Evolutionary conservation across 371 early-diverging fungal species (phyloP), one percentile per base, ranked within the genome.

Genomic region (Mortierella sp.): DNA sequence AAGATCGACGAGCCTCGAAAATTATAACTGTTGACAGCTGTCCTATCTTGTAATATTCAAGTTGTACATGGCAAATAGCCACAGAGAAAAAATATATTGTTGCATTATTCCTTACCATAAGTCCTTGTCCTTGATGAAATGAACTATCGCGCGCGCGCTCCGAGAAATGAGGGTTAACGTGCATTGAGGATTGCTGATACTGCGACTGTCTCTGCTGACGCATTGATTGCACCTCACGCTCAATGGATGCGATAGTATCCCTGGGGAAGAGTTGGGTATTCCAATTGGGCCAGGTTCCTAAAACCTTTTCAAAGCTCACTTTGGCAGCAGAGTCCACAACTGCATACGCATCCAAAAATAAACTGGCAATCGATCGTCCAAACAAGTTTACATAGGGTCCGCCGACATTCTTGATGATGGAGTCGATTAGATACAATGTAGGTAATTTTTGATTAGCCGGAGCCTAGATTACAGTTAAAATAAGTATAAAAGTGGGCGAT

Each of bases 361-460:
- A 83, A 40, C 75, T 84, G 31, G 86, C 89, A 72, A 97, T 87
- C 61, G 93, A 90, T 32, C 89, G 85, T 31, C 88, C 86, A 84
- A 97, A 95, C 34, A 90, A 81, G 19, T 79, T 71, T 12, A 93
- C 76, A 84, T 96, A 97, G 26, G 85, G 85, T 23, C 88, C 91
- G 23, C 96, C 96, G 34, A 95, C 92, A 83, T 95, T 96, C 85
- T 97, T 97, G 83, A 90, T 89, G 28, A 97, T 96, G 40, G 97
- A 97, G 85, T 97, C 98, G 66, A 97, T 88, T 51, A 97, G 88
- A 83, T 96, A 97, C 35, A 97, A 85, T 3, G 92, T 87, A 22
- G 97, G 97, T 26, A 97, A 86, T 85, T 96, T 96, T 72, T 91
- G 91, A 37, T 85, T 87, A 26, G 93, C 86, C 22, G 89, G 89